Evolutionary conservation across 768 basidiomycete species (phyloP), one percentile per base, ranked within the genome.

Genomic region (Phanerodontia chrysosporium): DNA sequence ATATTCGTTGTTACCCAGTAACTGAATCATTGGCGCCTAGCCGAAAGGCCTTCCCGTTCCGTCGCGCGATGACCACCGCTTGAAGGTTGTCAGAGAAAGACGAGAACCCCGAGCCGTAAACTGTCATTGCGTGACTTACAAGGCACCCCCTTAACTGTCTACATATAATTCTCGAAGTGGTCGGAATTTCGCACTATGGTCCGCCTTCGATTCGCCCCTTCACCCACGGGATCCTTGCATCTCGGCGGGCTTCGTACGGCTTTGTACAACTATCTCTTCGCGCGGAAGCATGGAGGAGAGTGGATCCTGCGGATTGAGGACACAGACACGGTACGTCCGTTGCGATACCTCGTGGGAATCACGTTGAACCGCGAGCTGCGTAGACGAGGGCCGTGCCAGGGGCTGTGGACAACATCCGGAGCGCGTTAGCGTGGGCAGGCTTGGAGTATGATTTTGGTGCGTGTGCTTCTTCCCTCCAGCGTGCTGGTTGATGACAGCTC

Each of bases 251-350:
- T 99, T 14, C 77, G 97, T 18, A 98, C 95, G 56, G 97, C 95
- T 0, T 76, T 99, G 1, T 96, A 94, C 73, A 98, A 98, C 67
- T 83, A 97, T 67, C 73, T 98, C 0, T 86, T 88, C 57, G 91
- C 96, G 9, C 81, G 80, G 65, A 92, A 91, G 70, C 76, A 83
- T 14, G 85, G 83, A 2, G 97, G 96, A 1, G 88, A 88, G 66
- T 97, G 93, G 92, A 83, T 98, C 36, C 74, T 98, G 65, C 78
- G 97, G 52, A 86, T 98, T 42, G 96, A 98, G 72, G 97, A 98
- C 71, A 99, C 97, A 0, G 97, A 99, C 70, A 76, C 86, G 62
- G 96, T 95, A 64, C 64, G 86, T 69, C n/a, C 5, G 22, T 25
- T n/a, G 16, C 14, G 14, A n/a, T 49, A 42, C 57, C 27, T 55